Conservation (phyloP, 768 basidiomycete genomes). For the Mycena sanguinolenta region DNA sequence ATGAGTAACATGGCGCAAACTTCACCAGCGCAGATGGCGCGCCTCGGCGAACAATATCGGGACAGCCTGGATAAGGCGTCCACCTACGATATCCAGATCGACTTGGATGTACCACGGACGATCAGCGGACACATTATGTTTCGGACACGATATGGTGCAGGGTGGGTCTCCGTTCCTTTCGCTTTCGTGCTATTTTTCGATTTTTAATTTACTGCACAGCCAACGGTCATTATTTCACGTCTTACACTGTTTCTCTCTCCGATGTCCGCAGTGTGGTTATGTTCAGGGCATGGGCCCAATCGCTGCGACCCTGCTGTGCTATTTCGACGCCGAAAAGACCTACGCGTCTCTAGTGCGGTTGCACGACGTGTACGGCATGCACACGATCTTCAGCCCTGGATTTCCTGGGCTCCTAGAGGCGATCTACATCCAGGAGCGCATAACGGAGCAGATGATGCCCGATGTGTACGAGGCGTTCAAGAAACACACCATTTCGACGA, state of each 20-base stretch:
- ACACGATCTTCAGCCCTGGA: slow-evolving; percentile 90
- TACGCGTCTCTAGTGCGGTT: slow-evolving; percentile 89
- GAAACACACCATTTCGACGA: slow-evolving; percentile 91
- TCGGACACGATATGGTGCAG: slow-evolving; percentile 94
- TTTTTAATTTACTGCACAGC: slow-evolving; percentile 53
- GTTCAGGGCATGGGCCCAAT: slow-evolving; percentile 99
- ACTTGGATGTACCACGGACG: slow-evolving; percentile 96
- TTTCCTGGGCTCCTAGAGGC: slow-evolving; percentile 96
- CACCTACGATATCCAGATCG: slow-evolving; percentile 95
- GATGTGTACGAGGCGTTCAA: slow-evolving; percentile 88
- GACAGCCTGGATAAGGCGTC: slow-evolving; percentile 84
- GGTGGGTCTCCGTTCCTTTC: slow-evolving; percentile 65
- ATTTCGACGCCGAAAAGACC: slow-evolving; percentile 90
- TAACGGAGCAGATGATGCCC: slow-evolving; percentile 91
- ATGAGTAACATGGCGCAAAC: slow-evolving; percentile 68
- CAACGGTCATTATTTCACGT: slow-evolving; percentile 97
- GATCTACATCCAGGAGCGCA: slow-evolving; percentile 95
- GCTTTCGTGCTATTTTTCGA: slow-evolving; percentile 11
- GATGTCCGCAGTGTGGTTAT: slow-evolving; percentile 91
- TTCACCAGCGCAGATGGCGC: slow-evolving; percentile 58
- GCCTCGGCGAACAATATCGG: slow-evolving; percentile 65
- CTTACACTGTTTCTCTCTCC: slow-evolving; percentile 89
- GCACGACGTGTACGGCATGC: slow-evolving; percentile 90
- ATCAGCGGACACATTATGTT: slow-evolving; percentile 96
- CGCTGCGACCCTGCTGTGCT: slow-evolving; percentile 93